Percentiles rank a stretch among this genome's conserved stretches.
phyloP scores from a whole-genome alignment of 106 monocot species.

The Platanthera zijinensis region DNA sequence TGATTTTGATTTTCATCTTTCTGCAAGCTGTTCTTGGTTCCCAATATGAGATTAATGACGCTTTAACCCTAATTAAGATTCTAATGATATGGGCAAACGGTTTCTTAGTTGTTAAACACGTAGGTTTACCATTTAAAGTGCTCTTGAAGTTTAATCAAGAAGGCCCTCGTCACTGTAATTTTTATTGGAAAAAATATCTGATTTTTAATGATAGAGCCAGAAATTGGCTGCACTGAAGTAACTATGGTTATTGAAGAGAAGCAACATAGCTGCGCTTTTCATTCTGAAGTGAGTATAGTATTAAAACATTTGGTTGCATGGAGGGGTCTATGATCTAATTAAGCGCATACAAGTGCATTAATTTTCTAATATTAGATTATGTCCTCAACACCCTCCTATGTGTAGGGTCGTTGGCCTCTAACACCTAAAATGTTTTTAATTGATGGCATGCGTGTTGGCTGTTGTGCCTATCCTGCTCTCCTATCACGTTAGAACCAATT shows the following conservation, averaged over 20 bases:
- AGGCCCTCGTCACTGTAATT: not conserved
- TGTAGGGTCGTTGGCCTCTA: too few relatives aligned
- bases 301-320: too few relatives aligned
- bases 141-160: not conserved
- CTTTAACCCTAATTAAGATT: not conserved
- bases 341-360: too few relatives aligned
- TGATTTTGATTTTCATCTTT: not conserved
- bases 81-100: not conserved
- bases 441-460: not conserved
- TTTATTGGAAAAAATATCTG: not conserved
- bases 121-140: not conserved
- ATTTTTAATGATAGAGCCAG: not conserved
- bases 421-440: not conserved
- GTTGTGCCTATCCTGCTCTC: not conserved
- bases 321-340: too few relatives aligned
- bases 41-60: not conserved
- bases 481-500: not conserved
- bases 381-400: too few relatives aligned
- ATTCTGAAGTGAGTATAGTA: not conserved
- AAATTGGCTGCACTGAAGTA: not conserved
- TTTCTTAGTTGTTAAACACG: not conserved
- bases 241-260: not conserved
- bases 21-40: not conserved
- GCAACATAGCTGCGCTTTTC: not conserved
- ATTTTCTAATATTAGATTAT: too few relatives aligned